phyloP scores from a whole-genome alignment of 768 basidiomycete species.

The Phaeotremella skinneri region DNA sequence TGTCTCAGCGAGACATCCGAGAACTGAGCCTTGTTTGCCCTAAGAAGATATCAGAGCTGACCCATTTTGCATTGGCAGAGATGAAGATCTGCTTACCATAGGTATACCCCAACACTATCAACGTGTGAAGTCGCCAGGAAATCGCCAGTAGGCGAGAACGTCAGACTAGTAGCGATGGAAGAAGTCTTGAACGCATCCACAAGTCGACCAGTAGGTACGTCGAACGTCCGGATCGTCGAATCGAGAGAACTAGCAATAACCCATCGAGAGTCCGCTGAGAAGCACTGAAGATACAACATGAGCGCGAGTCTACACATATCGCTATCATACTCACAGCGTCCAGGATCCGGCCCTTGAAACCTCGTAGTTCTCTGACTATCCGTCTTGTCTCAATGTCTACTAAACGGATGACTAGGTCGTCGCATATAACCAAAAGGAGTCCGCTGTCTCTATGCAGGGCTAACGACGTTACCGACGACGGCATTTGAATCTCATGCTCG shows the following conservation, averaged over 20 bases:
- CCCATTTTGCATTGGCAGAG: neutral
- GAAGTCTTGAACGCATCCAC: slow-evolving; percentile 88
- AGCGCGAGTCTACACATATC: neutral
- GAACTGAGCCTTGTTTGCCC: slow-evolving; percentile 96
- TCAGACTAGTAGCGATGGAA: slow-evolving; percentile 80
- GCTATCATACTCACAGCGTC: slow-evolving; percentile 65
- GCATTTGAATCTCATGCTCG: slow-evolving; percentile 64
- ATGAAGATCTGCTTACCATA: slow-evolving; percentile 64
- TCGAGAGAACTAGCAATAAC: slow-evolving; percentile 83
- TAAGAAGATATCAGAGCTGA: slow-evolving; percentile 42
- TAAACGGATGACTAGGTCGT: slow-evolving; percentile 79
- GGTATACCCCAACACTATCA: slow-evolving; percentile 86
- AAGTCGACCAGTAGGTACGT: slow-evolving; percentile 85
- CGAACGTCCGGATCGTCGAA: slow-evolving; percentile 88
- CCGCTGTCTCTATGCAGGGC: slow-evolving; percentile 79
- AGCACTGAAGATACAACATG: slow-evolving; percentile 60
- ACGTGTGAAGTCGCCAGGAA: slow-evolving; percentile 94
- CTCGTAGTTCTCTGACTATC: slow-evolving; percentile 82
- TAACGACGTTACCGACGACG: slow-evolving; percentile 69
- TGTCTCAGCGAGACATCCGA: slow-evolving; percentile 75
- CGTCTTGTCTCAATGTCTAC: slow-evolving; percentile 86
- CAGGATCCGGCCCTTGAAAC: slow-evolving; percentile 77
- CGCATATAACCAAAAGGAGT: slow-evolving; percentile 75
- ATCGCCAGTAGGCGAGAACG: slow-evolving; percentile 92
- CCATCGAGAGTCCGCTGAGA: slow-evolving; percentile 95